A percentile compares a stretch with the other conserved stretches of the same genome.
Conservation (phyloP, 2,329 filamentous ascomycete species). For the Aaosphaeria arxii region DNA sequence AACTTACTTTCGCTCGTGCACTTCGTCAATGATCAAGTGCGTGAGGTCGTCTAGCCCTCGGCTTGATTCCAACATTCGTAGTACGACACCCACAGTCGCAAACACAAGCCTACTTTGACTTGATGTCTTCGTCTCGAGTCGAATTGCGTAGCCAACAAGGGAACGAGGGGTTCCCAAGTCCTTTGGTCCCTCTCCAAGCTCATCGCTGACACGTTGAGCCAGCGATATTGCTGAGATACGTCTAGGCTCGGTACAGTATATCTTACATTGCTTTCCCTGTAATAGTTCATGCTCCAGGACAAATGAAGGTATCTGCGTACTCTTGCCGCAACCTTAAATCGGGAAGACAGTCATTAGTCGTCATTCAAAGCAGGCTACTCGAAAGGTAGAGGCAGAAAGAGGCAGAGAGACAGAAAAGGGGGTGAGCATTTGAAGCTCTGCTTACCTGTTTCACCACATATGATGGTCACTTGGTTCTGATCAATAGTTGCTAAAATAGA, state of each 20-base stretch:
- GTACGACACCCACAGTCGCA: conserved; percentile 87
- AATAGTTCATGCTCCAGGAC: conserved; percentile 85
- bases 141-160: conserved; percentile 90
- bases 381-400: too few species aligned
- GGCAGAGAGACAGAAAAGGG: too few species aligned
- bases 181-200: conserved; percentile 78
- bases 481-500: conserved; percentile 76
- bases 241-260: conserved; percentile 93
- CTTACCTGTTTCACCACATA: conserved; percentile 83
- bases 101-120: conserved; percentile 82
- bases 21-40: conserved; percentile 94
- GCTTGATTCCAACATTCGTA: conserved; percentile 91
- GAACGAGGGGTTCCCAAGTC: conserved; percentile 82
- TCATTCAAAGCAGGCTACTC: too few species aligned
- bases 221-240: conserved; percentile 95
- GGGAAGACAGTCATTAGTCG: too few species aligned
- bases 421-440: too few species aligned
- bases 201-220: conserved; percentile 88
- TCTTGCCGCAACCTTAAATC: conserved; percentile 73
- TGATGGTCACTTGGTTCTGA: conserved; percentile 79
- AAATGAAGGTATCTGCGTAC: conserved; percentile 94
- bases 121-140: conserved; percentile 82
- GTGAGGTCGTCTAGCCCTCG: conserved; percentile 86
- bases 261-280: conserved; percentile 77
- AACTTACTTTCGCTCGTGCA: conserved; percentile 72